Conservation (phyloP, 257 asterid genomes). For the Nicotiana sylvestris region DNA sequence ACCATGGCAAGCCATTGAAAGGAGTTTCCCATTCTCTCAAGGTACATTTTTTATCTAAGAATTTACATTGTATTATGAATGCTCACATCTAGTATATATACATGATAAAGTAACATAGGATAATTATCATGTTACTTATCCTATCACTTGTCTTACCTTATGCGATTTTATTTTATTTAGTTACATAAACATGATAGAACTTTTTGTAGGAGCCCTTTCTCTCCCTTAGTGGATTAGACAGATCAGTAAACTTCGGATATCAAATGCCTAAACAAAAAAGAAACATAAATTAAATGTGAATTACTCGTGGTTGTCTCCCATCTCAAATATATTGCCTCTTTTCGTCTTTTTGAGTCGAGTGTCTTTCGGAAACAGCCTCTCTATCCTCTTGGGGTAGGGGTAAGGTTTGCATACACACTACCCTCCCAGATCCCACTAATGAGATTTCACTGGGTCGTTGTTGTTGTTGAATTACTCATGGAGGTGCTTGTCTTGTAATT, state of each 20-base stretch:
- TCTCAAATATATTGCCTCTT: no score
- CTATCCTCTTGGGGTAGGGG: no score
- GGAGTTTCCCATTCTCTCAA: constrained; percentile 54
- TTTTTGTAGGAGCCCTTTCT: no score
- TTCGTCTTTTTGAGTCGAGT: no score
- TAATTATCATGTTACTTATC: background rate
- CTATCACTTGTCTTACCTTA: background rate
- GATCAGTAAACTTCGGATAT: background rate
- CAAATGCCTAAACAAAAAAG: background rate
- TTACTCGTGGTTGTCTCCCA: background rate
- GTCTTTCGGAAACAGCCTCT: no score
- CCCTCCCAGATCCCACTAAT: no score
- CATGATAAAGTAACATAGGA: background rate
- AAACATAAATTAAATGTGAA: background rate
- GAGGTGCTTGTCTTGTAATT: background rate
- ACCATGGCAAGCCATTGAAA: constrained; percentile 76
- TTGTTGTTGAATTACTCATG: background rate
- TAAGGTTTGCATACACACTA: no score
- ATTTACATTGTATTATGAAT: background rate
- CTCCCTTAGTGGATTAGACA: background rate
- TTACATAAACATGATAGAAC: background rate
- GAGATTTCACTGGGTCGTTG: no score
- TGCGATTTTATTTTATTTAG: no score
- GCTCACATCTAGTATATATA: background rate
- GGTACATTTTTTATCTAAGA: constrained; percentile 27